These are phyloP conservation scores for Microstegium vimineum DNA, from an alignment of 176 grass and related monocot genomes.

Conservation along the genomic window DNA sequence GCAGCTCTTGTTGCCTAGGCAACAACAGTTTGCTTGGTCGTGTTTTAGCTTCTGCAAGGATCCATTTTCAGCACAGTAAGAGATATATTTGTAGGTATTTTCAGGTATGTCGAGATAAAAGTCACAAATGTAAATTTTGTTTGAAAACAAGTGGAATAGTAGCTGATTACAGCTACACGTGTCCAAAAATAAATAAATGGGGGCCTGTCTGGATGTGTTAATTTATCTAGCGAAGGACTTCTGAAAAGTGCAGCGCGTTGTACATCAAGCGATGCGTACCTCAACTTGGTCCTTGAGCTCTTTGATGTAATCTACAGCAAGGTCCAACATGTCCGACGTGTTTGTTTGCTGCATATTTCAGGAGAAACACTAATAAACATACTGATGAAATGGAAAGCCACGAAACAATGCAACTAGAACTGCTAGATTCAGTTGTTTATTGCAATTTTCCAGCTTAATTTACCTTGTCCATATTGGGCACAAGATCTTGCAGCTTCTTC, in stretches of 20 bases:
- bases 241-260: too few relatives aligned
- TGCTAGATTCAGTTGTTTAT: not conserved
- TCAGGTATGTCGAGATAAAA: not conserved
- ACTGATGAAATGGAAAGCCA: not conserved
- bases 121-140: not conserved
- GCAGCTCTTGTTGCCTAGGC: conserved; percentile 33
- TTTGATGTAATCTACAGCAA: conserved; percentile 86
- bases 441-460: not conserved
- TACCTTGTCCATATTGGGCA: conserved; percentile 99
- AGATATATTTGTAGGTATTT: not conserved
- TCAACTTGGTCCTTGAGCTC: conserved; percentile 79
- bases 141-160: not conserved
- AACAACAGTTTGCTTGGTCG: conserved; percentile 65
- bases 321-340: conserved; percentile 91
- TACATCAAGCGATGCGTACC: conserved; percentile 38
- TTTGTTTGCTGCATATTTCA: conserved; percentile 83
- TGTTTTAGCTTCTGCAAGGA: conserved; percentile 73
- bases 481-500: conserved; percentile 80
- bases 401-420: not conserved
- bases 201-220: not conserved
- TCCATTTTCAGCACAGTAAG: not conserved
- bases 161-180: not conserved
- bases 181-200: not conserved
- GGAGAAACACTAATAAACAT: not conserved
- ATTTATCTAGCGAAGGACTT: too few relatives aligned